Evolutionary conservation across 441 rosid species (phyloP), one percentile per base, ranked within the genome.

Genomic region (Syzygium syzygioides): DNA sequence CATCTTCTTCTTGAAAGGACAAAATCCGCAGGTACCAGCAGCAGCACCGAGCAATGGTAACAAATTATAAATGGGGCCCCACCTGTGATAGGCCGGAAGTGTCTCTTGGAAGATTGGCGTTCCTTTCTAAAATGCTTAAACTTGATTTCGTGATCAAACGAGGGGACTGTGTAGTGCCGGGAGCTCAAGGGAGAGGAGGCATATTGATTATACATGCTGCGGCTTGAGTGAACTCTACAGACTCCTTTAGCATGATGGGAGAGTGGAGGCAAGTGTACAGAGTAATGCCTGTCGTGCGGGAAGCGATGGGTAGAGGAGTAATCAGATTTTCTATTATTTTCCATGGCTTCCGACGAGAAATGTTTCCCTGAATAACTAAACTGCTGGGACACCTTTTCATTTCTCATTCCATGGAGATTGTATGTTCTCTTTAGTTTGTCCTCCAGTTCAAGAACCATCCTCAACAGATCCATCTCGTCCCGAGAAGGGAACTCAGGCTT

Each of bases 51-150:
- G 94, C 99, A 97, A 79, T 14, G 64, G 90, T 91, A 90, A 91
- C 99, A 98, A 88, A 95, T 90, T 88, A 94, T 86, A 86, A 97
- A 91, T 86, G 99, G 99, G 25, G 98, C 98, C 55, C 96, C 99
- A 9, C 99, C 99, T 17, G 94, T 97, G 6, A 93, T 86, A 68
- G 99, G 98, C 85, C 95, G 93, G 86, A 95, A 91, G 91, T 93
- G 93, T 57, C 95, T 93, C 93, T 94, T 96, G 34, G 91, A 95
- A 87, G 91, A 89, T 54, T 89, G 91, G 90, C 88, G 92, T 91
- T 93, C 94, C 91, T 94, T 97, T 91, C 90, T 94, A 50, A 64
- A 19, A 79, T 92, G 90, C 89, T 89, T 94, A 85, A 95, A 93
- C 90, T 91, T 91, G 55, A 92, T 90, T 91, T 94, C 96, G 15